Percentiles rank a stretch among this genome's conserved stretches.
phyloP scores from a whole-genome alignment of 371 early-diverging fungal genomes.

The Circinella umbellata region DNA sequence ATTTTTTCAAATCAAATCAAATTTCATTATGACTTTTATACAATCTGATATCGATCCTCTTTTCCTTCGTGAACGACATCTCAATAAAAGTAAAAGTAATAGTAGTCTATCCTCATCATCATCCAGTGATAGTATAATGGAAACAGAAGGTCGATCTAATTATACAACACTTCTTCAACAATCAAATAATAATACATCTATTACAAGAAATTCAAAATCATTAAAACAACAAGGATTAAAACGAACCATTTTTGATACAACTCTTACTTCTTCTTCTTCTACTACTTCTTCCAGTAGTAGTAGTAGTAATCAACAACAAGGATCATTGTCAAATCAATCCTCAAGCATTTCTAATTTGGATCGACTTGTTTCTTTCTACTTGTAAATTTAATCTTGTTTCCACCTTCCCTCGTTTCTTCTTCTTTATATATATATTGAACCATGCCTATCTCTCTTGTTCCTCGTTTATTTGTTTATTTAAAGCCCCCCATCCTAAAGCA shows the following conservation, averaged over 20 bases:
- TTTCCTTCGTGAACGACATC: conserved; percentile 23
- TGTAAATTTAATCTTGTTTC: conserved; percentile 1
- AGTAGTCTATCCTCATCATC: background rate
- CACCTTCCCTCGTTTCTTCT: background rate
- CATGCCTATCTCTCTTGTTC: background rate
- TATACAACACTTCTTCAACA: background rate
- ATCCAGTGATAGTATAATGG: background rate
- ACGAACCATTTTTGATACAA: background rate
- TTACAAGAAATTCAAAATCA: background rate
- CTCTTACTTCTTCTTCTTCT: too few species aligned
- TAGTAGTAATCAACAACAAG: background rate
- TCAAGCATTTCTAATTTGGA: conserved; percentile 10
- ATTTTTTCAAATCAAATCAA: background rate
- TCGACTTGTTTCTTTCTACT: conserved; percentile 14
- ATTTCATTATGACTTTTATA: conserved; percentile 19
- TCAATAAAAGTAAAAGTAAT: conserved; percentile 14
- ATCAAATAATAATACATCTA: too few species aligned
- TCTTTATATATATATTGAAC: too few species aligned
- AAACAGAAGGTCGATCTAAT: background rate
- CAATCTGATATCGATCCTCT: conserved; percentile 27
- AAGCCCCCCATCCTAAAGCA: too few species aligned
- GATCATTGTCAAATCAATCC: background rate
- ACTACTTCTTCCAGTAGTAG: too few species aligned
- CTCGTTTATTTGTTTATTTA: background rate
- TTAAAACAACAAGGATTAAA: background rate